Evolutionary conservation across 306 rosid genomes (phyloP).

Genomic region (Rubus parviflorus): DNA sequence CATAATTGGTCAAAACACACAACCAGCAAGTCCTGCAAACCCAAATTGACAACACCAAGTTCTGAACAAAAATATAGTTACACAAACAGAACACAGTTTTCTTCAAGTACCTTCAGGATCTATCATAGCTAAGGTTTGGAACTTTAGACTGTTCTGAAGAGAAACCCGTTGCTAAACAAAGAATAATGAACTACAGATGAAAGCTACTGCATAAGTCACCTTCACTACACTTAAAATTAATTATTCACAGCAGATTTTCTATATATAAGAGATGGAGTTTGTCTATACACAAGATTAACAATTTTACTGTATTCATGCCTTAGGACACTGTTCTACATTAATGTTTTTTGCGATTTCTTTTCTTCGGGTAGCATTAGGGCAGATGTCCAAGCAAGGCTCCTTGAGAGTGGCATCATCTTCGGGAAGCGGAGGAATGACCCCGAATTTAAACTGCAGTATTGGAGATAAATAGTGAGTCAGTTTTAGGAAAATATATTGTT

Average conservation of each 20-base stretch:
- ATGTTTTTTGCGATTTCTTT: conserved; percentile 39
- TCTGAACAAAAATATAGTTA: no score
- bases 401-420: conserved; percentile 62
- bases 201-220: not conserved
- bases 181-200: not conserved
- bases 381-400: conserved; percentile 81
- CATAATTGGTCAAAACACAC: no score
- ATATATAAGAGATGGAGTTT: not conserved
- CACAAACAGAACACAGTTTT: no score
- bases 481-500: not conserved
- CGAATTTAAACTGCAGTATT: conserved; percentile 77
- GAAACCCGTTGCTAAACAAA: not conserved
- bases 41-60: no score
- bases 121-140: no score
- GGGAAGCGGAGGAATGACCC: conserved; percentile 64
- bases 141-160: not conserved
- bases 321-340: conserved; percentile 53
- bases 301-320: conserved; percentile 37
- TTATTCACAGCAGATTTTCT: not conserved
- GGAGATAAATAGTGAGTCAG: not conserved
- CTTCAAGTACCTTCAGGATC: no score
- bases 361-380: conserved; percentile 64
- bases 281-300: not conserved
- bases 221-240: not conserved
- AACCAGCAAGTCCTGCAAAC: no score